Conservation (phyloP, 1,284 basidiomycete species). For the Trichosporon sp. region DNA sequence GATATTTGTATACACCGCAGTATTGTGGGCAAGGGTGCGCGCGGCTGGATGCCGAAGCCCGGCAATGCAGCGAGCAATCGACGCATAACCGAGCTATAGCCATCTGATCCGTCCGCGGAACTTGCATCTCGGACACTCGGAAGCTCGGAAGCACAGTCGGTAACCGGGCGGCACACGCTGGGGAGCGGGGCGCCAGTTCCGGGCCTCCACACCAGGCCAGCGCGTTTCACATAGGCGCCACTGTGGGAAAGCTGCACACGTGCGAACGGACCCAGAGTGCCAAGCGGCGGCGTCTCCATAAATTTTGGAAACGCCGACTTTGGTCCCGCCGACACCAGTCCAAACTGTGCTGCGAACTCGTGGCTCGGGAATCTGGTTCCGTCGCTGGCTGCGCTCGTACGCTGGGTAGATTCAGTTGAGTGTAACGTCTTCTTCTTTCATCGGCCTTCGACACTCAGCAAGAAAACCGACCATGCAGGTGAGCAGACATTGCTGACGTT, state of each 20-base stretch:
- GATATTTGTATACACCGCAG: background rate
- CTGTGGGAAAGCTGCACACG: no score
- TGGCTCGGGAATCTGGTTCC: slow-evolving; percentile 1
- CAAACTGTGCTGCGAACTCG: slow-evolving; percentile 6
- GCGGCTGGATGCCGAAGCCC: background rate
- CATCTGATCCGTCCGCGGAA: no score
- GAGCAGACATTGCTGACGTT: background rate
- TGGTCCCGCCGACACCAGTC: background rate
- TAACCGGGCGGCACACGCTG: no score
- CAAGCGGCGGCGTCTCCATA: background rate
- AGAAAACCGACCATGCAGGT: slow-evolving; percentile 7
- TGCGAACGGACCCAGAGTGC: background rate
- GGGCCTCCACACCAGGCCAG: no score
- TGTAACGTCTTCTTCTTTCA: slow-evolving; percentile 6
- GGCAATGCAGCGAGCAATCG: background rate
- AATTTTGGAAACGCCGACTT: background rate
- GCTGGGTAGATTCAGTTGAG: background rate
- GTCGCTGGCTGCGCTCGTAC: background rate
- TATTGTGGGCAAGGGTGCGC: background rate
- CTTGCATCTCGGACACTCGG: no score
- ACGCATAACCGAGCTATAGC: no score
- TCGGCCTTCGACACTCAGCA: slow-evolving; percentile 7
- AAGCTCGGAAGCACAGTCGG: no score
- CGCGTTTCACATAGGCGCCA: no score
- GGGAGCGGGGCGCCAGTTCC: no score